Conservation (phyloP, 108 stramenopile species). For the Epithemia pelagica region DNA sequence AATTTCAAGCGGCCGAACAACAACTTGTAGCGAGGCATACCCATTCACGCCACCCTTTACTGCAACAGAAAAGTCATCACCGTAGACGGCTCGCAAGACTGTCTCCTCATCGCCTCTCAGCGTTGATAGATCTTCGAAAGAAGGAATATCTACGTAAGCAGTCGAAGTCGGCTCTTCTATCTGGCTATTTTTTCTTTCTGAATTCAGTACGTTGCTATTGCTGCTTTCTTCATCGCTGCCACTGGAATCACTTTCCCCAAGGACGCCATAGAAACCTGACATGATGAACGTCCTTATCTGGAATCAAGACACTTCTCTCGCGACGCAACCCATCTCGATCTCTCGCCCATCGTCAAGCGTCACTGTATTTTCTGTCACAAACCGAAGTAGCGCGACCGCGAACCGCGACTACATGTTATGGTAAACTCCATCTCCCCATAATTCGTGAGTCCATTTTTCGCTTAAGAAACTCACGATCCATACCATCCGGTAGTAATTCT, state of each 20-base stretch:
- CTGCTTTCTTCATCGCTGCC: neutral
- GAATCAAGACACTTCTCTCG: too few relatives aligned
- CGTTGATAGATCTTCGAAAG: constrained; percentile 62
- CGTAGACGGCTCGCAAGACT: constrained; percentile 68
- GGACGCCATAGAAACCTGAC: constrained; percentile 6
- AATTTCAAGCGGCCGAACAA: constrained; percentile 39
- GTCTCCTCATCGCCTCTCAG: constrained; percentile 69
- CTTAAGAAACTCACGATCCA: too few relatives aligned
- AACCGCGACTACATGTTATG: too few relatives aligned
- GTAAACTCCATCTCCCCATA: too few relatives aligned
- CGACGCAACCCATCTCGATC: too few relatives aligned
- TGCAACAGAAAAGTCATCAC: constrained; percentile 43
- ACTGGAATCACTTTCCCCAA: neutral
- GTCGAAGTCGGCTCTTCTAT: neutral
- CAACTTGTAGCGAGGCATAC: constrained; percentile 24
- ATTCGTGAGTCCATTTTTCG: too few relatives aligned
- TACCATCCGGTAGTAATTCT: too few relatives aligned
- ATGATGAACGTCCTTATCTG: constrained; percentile 2
- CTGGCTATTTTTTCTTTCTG: neutral
- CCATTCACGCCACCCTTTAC: constrained; percentile 39
- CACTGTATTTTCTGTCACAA: too few relatives aligned
- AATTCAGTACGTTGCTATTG: neutral
- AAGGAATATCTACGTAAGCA: constrained; percentile 15
- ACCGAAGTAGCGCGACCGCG: too few relatives aligned
- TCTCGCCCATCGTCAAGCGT: too few relatives aligned